Evolutionary conservation across 192 early-diverging fungal genomes (phyloP), one percentile per base, ranked within the genome.

Genomic region (Podila verticillata): DNA sequence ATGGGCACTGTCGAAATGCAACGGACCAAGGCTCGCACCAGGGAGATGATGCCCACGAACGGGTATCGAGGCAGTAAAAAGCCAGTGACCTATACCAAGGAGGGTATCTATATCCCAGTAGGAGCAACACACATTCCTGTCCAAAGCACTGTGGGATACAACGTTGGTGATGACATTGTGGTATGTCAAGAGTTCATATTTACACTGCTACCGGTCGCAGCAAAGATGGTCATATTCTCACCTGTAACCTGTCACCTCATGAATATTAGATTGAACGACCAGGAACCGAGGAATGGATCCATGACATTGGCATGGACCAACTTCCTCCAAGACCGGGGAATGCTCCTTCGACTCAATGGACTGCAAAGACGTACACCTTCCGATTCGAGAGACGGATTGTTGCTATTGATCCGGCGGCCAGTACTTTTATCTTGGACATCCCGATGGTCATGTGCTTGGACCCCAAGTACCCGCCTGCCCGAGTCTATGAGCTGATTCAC

Each of bases 381-480:
- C 70, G 77, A 5, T 80, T 72, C 32, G 77, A 80, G 47, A 65
- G 77, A 28, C 72, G 58, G 48, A 80, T 80, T 60, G 66, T 80
- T 4, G 77, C 69, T 10, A 80, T 80, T 57, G 70, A 80, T 31
- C 61, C 68, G 19, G 77, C 65, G 26, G 68, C 69, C 13, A 20
- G 32, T 4, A 72, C 77, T 0, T 80, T 80, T 36, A 72, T 65
- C 12, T 58, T 72, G 44, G 77, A 80, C 20, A 71, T 80, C 15
- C 77, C 77, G 0, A 80, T 72, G 77, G 77, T 80, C 36, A 80
- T 80, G 77, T 65, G 54, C 34, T 48, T 80, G 1, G 77, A 80
- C 36, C 70, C 77, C 12, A 80, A 72, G 29, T 80, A 80, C 30
- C 77, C 77, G 20, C 77, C 69, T 13, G 77, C 77, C 31, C 47